Base-by-base conservation (phyloP, 192 early-diverging fungal species). In the Chytriomyces hyalinus region DNA sequence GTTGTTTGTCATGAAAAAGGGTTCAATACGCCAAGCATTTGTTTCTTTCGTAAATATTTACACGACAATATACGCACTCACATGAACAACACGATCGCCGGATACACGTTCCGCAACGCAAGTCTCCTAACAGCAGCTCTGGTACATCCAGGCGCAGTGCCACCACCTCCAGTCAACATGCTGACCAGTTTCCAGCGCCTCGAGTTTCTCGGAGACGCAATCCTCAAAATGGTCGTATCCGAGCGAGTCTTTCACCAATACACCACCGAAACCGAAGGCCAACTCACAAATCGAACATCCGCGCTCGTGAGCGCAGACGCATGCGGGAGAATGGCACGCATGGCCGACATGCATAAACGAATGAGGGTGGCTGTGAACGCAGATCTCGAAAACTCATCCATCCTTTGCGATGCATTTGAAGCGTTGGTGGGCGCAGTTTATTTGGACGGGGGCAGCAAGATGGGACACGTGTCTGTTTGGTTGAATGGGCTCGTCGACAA, bases 141-240 rank as follows among this genome's bases (percentile, higher is more conserved):
- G 62, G 94, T 92, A 1, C 94, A 96, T 61, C 63, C 74, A 9
- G 72, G 75, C 10, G 9, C n/a, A 10, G 61, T 26, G 6, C 8
- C 24, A 10, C 36, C 36, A 2, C 36, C 36, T 36, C 36, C 36
- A 36, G 36, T 36, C 36, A 36, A 36, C 36, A 36, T 2, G 2
- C n/a, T 46, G 6, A 76, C 82, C 51, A 91, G 91, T 80, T 97
- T 96, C 77, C 91, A 97, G 78, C 93, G 95, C 5, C 86, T 97
- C n/a, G 96, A 97, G 84, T 95, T 92, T 70, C 77, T 96, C 47
- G 96, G 96, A 6, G 95, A 97, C 59, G 94, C 94, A 0, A 81
- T 96, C 22, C 61, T 97, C 61, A 94, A 97, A 79, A 92, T 91
- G 72, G 84, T 92, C 68, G 81, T 92, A 2, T 90, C 94, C 4